These are phyloP conservation scores for Lachnellula cervina DNA, from an alignment of 2,329 filamentous ascomycete species.

Conservation along the genomic window DNA sequence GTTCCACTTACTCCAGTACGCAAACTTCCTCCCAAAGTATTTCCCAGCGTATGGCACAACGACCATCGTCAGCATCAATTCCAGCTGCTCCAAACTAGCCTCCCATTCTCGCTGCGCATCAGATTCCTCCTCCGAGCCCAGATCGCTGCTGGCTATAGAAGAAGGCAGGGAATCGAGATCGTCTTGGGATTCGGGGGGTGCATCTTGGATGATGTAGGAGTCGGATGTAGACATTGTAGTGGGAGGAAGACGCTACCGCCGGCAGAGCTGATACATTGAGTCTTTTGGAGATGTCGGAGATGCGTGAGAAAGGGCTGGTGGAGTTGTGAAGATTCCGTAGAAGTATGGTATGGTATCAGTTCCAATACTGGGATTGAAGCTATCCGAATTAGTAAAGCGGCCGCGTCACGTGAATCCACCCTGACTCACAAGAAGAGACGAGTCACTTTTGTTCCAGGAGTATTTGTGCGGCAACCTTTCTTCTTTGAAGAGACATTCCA, in stretches of 20 bases:
- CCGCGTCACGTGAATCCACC: too few species aligned
- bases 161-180: slow-evolving; percentile 63
- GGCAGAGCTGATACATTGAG: slow-evolving; percentile 25
- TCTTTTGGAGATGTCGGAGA: slow-evolving; percentile 1
- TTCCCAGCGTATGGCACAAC: slow-evolving; percentile 91
- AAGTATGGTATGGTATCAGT: not conserved
- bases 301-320: not conserved
- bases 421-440: not conserved
- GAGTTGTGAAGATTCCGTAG: not conserved
- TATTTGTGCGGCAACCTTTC: slow-evolving; percentile 3
- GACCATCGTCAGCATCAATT: slow-evolving; percentile 90
- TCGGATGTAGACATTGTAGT: slow-evolving; percentile 27
- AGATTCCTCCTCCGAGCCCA: slow-evolving; percentile 56
- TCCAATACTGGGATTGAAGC: not conserved
- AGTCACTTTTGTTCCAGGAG: not conserved
- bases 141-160: slow-evolving; percentile 46
- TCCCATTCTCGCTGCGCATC: slow-evolving; percentile 96
- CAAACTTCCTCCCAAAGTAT: slow-evolving; percentile 89
- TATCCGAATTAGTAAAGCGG: not conserved
- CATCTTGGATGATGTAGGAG: slow-evolving; percentile 32
- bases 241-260: slow-evolving; percentile 22
- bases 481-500: not conserved
- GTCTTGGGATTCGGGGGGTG: slow-evolving; percentile 47
- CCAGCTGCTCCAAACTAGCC: slow-evolving; percentile 86
- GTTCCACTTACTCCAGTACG: slow-evolving; percentile 78